A percentile compares a stretch with the other conserved stretches of the same genome.
Conservation (phyloP, 2,329 filamentous ascomycete species). For the Paraphaeosphaeria minitans region DNA sequence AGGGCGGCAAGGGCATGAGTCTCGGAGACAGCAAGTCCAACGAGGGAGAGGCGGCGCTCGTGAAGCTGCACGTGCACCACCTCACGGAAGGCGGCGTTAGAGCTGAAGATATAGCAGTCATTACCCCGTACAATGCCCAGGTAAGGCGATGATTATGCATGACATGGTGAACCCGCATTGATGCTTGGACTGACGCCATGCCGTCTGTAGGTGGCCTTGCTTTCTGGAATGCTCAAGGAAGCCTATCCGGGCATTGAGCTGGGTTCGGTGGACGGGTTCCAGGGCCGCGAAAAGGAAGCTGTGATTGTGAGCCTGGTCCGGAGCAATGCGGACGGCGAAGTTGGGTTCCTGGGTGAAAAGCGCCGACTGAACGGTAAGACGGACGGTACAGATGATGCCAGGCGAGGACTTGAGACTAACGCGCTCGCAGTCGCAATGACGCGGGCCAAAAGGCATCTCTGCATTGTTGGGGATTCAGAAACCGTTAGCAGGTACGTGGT, state of each 20-base stretch:
- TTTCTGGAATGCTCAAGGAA: constrained; percentile 79
- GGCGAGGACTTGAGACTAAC: constrained; percentile 15
- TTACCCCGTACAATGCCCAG: constrained; percentile 97
- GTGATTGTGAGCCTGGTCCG: constrained; percentile 92
- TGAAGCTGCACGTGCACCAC: constrained; percentile 74
- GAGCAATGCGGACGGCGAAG: constrained; percentile 84
- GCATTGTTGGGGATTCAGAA: constrained; percentile 91
- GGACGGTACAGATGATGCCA: background rate
- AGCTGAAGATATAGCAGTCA: constrained; percentile 84
- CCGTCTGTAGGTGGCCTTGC: constrained; percentile 67
- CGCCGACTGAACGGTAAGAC: constrained; percentile 83
- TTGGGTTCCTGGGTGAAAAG: constrained; percentile 93
- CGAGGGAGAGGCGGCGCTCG: constrained; percentile 83
- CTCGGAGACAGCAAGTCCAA: constrained; percentile 86
- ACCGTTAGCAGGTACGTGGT: constrained; percentile 80
- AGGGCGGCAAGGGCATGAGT: constrained; percentile 54
- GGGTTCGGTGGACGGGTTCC: constrained; percentile 97
- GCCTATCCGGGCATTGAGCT: constrained; percentile 84
- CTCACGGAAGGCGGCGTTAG: constrained; percentile 80
- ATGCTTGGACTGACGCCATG: constrained; percentile 21
- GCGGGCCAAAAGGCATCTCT: constrained; percentile 85
- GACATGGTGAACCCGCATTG: constrained; percentile 11
- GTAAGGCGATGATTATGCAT: constrained; percentile 49
- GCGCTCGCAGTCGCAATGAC: constrained; percentile 84
- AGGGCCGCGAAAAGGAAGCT: constrained; percentile 95